Evolutionary conservation across 1,284 basidiomycete genomes (phyloP).

Genomic region (Bjerkandera adusta): DNA sequence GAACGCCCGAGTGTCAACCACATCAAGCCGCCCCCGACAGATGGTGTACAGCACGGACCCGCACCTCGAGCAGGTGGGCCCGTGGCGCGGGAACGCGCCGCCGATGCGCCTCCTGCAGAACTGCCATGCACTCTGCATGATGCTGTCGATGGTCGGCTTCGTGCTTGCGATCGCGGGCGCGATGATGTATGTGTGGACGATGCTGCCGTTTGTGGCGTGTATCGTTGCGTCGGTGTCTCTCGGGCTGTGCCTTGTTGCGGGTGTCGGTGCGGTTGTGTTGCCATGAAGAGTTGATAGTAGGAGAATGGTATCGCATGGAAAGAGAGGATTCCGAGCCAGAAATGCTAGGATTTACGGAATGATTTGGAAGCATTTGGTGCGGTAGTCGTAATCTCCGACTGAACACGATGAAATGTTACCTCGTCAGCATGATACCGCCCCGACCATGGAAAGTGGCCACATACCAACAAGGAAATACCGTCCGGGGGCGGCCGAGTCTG

Average conservation of each 20-base stretch:
- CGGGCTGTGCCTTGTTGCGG: constrained; percentile 22
- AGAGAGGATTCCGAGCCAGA: no score
- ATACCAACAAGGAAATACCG: no score
- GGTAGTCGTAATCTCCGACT: no score
- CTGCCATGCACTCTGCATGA: constrained; percentile 32
- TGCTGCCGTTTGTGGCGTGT: constrained; percentile 27
- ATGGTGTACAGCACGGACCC: constrained; percentile 7
- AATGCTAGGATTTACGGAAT: no score
- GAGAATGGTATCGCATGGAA: no score
- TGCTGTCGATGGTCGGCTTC: constrained; percentile 32
- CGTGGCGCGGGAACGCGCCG: constrained; percentile 18
- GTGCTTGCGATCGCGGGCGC: constrained; percentile 33
- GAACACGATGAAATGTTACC: no score
- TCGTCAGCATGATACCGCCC: no score
- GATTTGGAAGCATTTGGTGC: no score
- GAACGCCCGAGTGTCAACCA: not conserved
- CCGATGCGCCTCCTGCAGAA: constrained; percentile 32
- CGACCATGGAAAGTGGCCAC: no score
- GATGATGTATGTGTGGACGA: constrained; percentile 34
- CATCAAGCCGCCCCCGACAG: not conserved
- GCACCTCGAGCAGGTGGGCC: constrained; percentile 16
- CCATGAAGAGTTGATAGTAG: no score
- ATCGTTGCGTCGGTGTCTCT: constrained; percentile 33
- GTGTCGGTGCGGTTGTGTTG: constrained; percentile 22
- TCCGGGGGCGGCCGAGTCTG: no score